Base-by-base conservation (phyloP, 129 eudicot genomes). In the Helichrysum umbraculigerum region DNA sequence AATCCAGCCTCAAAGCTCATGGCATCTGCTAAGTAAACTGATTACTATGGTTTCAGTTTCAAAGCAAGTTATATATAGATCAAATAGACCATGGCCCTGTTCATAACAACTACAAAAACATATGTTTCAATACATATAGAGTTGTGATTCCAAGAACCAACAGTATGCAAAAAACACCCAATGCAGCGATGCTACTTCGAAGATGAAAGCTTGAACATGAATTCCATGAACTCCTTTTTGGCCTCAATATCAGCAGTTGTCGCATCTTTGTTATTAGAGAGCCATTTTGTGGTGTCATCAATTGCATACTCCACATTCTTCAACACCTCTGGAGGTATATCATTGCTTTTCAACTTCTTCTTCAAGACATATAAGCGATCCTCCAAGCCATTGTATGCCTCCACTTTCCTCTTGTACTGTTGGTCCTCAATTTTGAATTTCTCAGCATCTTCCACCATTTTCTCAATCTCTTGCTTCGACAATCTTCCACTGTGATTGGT, bases 321-420 rank as follows among this genome's bases (percentile, higher is more conserved):
- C 57, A 41, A 20, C 12, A 0, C 20, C 0, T 41, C 35, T 21
- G 14, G 39, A 1, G 60, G 5, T 8, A 35, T 7, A 35, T 7
- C 7, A 35, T 35, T 35, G 4, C 60, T 33, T 44, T 69, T 69
- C 9, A 69, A 44, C 11, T 25, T 69, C 5, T 68, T 69, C 19
- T 69, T 25, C 44, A 69, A 44, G 2, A 11, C 14, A 14, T 69
- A 69, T 20, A 69, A 9, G 73, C 4, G 44, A 69, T 69, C 73
- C 37, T 69, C 37, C 22, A 69, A 69, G 35, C 21, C 35, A 15
- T 69, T 42, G 37, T 22, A 69, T 44, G 39, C 60, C 21, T 69
- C 14, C 12, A 34, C 66, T 54, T 72, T 72, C 66, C 37, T 69
- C 73, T 69, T 69, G 22, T 44, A 69, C 7, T 69, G 37, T 44